A percentile compares a stretch with the other conserved stretches of the same genome.
phyloP scores from a whole-genome alignment of 768 basidiomycete species.

The Tulasnella sp. region DNA sequence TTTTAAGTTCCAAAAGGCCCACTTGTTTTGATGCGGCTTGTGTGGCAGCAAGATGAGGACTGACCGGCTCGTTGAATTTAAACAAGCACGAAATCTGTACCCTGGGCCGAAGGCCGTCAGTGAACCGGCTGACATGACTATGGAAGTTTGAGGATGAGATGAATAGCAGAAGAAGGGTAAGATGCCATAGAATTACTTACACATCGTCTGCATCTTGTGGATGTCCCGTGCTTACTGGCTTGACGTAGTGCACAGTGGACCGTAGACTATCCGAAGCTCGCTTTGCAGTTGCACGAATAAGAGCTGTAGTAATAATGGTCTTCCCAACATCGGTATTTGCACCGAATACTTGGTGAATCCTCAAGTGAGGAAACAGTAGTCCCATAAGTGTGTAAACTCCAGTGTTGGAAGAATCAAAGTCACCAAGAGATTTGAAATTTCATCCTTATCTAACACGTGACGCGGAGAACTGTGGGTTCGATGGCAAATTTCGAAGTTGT shows the following conservation, averaged over 20 bases:
- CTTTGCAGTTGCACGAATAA: constrained; percentile 52
- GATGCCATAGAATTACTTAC: no score
- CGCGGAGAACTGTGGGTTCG: no score
- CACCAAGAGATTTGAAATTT: no score
- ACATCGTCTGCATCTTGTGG: constrained; percentile 68
- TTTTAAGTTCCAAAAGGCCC: no score
- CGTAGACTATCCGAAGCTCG: constrained; percentile 11
- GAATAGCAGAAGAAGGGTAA: background rate
- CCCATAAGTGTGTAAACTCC: constrained; percentile 53
- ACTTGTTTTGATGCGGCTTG: constrained; percentile 19
- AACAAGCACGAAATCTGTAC: constrained; percentile 55
- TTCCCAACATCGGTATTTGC: constrained; percentile 96
- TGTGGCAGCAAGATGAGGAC: constrained; percentile 76
- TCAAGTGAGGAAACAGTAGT: constrained; percentile 70
- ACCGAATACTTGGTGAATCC: constrained; percentile 84
- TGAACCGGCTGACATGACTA: constrained; percentile 52
- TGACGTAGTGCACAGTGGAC: constrained; percentile 33
- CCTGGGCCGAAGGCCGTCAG: constrained; percentile 17
- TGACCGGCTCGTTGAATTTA: constrained; percentile 78
- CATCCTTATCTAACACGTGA: no score
- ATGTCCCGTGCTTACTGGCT: constrained; percentile 86
- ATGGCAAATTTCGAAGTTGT: no score
- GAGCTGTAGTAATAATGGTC: constrained; percentile 75
- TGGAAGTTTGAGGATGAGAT: background rate
- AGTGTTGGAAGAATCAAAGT: no score